Percentiles rank a stretch among this genome's conserved stretches.
Evolutionary conservation across 257 asterid genomes (phyloP).

Genomic region (Solanum virginianum): DNA sequence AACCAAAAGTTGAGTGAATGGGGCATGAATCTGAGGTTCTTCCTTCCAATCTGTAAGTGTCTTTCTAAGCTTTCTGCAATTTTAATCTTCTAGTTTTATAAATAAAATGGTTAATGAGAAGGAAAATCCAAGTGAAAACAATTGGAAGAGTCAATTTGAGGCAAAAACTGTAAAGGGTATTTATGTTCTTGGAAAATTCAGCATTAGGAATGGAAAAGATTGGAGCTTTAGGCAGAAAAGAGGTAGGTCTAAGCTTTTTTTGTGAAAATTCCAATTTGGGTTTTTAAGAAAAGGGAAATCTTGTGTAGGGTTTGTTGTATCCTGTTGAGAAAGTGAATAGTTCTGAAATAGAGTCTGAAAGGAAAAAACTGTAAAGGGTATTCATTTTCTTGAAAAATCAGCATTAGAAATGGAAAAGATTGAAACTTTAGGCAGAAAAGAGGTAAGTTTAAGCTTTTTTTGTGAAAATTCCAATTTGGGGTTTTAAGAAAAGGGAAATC

Average conservation of each 20-base stretch:
- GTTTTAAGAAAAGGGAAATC: not conserved
- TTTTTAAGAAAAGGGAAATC: not conserved
- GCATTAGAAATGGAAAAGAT: not conserved
- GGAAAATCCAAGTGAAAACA: too few relatives aligned
- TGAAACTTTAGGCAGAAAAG: not conserved
- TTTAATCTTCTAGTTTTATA: not conserved
- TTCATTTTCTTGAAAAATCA: not conserved
- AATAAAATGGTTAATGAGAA: not conserved
- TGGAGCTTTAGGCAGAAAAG: too few relatives aligned
- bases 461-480: not conserved
- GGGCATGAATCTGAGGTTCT: not conserved
- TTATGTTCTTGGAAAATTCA: not conserved
- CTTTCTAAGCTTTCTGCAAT: not conserved
- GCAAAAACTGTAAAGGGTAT: not conserved
- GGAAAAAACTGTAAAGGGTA: not conserved
- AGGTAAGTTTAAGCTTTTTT: not conserved
- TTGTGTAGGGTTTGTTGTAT: not conserved
- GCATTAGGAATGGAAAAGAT: not conserved
- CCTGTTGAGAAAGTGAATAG: constrained; percentile 24
- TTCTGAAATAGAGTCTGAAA: constrained; percentile 43
- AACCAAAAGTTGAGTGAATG: not conserved
- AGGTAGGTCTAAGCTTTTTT: not conserved
- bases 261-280: not conserved
- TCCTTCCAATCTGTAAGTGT: not conserved
- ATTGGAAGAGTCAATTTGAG: not conserved